Base-by-base conservation (phyloP, 768 basidiomycete genomes). In the Mrakia hoshinonis region DNA sequence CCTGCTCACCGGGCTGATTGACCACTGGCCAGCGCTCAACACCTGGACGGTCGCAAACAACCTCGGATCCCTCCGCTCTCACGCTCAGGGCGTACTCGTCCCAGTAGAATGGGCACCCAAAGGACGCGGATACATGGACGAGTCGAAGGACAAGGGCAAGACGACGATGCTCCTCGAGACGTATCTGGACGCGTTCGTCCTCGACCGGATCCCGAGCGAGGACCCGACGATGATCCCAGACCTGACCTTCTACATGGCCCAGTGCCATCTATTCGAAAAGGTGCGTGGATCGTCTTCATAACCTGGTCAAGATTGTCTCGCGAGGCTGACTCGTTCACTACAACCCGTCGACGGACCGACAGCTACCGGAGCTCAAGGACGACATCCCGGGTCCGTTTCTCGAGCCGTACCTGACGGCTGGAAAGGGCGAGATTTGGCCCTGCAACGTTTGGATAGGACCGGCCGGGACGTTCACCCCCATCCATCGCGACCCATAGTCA, bases 371-470 rank as follows among this genome's bases (percentile, higher is more conserved):
- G 7, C 34, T 69, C 20, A 47, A 51, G 34, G 60, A 49, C 11
- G 60, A 69, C 2, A 47, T 63, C 1, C 62, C 69, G 20, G 67
- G 52, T 0, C 38, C 67, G 9, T 66, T 66, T 13, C 64, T 51
- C 31, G 64, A 66, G 15, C 46, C 29, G 10, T 72, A 67, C 31
- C 29, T 67, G 6, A 34, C 43, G 6, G 64, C 54, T 15, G 70
- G 65, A 18, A 66, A 43, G n/a, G 58, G 65, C 29, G 64, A 72
- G 54, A 39, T 49, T 9, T 72, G 70, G 70, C 49, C 43, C n/a
- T 24, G 36, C 5, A 72, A 72, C 64, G 0, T 72, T 7, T 72
- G 70, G 70, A 58, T 72, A 11, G 70, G 70, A 15, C 70, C 70
- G 9, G 36, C 24, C 13, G 70, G 70, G 13, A 72, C 70, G 18